phyloP scores from a whole-genome alignment of 2,329 filamentous ascomycete species.

The Fusarium pininemorale region DNA sequence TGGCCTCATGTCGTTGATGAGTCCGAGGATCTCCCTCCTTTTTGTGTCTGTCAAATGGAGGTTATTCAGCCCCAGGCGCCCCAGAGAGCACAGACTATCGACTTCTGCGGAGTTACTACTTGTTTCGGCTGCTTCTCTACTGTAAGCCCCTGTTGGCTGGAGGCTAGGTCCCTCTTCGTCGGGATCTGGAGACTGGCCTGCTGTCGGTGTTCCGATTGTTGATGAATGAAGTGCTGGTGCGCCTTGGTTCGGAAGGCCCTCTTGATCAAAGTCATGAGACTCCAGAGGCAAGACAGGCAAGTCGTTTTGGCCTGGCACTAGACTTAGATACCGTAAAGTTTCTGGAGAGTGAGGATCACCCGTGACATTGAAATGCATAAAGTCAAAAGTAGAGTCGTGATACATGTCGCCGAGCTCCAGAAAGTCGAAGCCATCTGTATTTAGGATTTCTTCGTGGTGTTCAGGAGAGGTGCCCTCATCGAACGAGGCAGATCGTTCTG shows the following conservation, averaged over 20 bases:
- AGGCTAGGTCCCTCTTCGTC: rapidly evolving
- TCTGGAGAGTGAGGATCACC: rapidly evolving
- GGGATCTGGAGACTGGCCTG: rapidly evolving
- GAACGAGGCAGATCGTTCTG: rapidly evolving
- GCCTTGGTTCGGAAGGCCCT: rapidly evolving
- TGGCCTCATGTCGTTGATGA: neutral
- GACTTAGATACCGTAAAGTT: rapidly evolving
- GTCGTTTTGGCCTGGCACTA: rapidly evolving
- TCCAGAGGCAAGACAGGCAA: rapidly evolving
- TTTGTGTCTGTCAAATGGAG: neutral
- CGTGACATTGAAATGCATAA: neutral
- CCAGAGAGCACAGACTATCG: neutral
- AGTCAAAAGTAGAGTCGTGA: neutral
- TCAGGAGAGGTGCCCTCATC: rapidly evolving
- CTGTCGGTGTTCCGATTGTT: rapidly evolving
- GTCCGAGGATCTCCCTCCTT: rapidly evolving
- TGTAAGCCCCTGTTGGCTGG: rapidly evolving
- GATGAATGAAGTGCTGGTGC: rapidly evolving
- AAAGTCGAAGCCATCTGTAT: neutral
- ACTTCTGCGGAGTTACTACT: neutral
- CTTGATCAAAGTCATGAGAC: neutral
- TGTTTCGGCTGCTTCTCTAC: rapidly evolving
- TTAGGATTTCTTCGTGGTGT: rapidly evolving
- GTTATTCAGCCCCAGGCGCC: neutral
- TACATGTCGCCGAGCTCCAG: neutral